A percentile compares a stretch with the other conserved stretches of the same genome.
phyloP scores from a whole-genome alignment of 192 early-diverging fungal species.

The Entophlyctis helioformis region DNA sequence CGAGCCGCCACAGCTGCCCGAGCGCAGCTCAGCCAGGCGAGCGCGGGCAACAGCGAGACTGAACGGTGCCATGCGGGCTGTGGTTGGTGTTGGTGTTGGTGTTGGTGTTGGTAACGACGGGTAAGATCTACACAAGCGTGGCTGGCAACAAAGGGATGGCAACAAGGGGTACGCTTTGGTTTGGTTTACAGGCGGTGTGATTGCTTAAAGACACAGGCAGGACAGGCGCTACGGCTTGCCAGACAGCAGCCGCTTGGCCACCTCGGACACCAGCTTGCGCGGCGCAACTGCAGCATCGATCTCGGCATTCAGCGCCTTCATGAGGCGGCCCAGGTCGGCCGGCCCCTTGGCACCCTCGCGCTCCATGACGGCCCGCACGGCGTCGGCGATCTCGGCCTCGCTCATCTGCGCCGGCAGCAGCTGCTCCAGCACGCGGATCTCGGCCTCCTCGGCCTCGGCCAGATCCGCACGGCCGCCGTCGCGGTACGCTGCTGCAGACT shows the following conservation, averaged over 20 bases:
- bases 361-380: slow-evolving; percentile 38
- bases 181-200: too few species aligned
- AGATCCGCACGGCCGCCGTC: slow-evolving; percentile 61
- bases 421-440: slow-evolving; percentile 21
- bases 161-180: too few species aligned
- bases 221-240: too few species aligned
- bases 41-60: too few species aligned
- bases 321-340: slow-evolving; percentile 76
- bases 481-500: slow-evolving; percentile 57
- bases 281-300: slow-evolving; percentile 60
- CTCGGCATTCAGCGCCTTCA: slow-evolving; percentile 54
- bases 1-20: too few species aligned
- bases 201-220: too few species aligned
- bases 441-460: slow-evolving; percentile 53
- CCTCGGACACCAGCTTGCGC: slow-evolving; percentile 62
- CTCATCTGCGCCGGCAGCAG: slow-evolving; percentile 75
- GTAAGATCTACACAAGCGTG: too few species aligned
- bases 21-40: too few species aligned
- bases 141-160: too few species aligned
- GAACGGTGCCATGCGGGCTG: too few species aligned
- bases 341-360: slow-evolving; percentile 38
- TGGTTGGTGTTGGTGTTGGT: too few species aligned
- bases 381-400: slow-evolving; percentile 53
- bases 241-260: slow-evolving; percentile 64
- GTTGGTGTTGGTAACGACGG: too few species aligned